A percentile compares a stretch with the other conserved stretches of the same genome.
These are phyloP conservation scores for Populus hybrid DNA, from an alignment of 441 rosid genomes.

Conservation along the genomic window DNA sequence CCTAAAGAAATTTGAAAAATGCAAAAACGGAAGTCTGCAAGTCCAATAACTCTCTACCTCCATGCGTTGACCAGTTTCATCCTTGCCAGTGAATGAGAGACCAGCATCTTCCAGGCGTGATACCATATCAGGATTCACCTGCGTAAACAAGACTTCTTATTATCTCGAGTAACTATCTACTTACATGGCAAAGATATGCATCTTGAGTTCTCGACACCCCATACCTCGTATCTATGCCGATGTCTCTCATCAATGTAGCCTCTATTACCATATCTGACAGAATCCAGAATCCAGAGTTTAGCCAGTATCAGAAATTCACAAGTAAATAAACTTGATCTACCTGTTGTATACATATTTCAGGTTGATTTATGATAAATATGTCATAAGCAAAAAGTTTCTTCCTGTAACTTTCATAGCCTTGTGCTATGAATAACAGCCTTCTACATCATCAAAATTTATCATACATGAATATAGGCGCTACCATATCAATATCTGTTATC, in stretches of 20 bases:
- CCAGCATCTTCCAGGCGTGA: slow-evolving; percentile 71
- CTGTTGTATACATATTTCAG: background rate
- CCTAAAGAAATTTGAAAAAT: background rate
- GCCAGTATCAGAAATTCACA: background rate
- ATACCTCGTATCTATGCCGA: slow-evolving; percentile 94
- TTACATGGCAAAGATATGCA: background rate
- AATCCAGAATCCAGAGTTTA: slow-evolving; percentile 8
- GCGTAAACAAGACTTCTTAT: slow-evolving; percentile 17
- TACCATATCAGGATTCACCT: slow-evolving; percentile 91
- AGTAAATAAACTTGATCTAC: background rate
- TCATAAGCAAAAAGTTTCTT: no score
- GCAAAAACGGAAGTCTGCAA: background rate
- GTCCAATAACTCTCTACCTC: slow-evolving; percentile 45
- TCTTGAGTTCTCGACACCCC: background rate
- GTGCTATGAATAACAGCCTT: background rate
- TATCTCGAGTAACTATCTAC: background rate
- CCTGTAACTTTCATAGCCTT: no score
- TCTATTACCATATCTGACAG: slow-evolving; percentile 61
- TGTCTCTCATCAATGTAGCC: slow-evolving; percentile 80
- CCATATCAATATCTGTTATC: background rate
- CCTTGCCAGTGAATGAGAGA: slow-evolving; percentile 78
- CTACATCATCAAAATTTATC: background rate
- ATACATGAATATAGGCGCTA: background rate
- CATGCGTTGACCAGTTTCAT: slow-evolving; percentile 86
- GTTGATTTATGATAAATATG: background rate